Evolutionary conservation across 83 land plant genomes (phyloP).

Genomic region (Diphasiastrum complanatum): DNA sequence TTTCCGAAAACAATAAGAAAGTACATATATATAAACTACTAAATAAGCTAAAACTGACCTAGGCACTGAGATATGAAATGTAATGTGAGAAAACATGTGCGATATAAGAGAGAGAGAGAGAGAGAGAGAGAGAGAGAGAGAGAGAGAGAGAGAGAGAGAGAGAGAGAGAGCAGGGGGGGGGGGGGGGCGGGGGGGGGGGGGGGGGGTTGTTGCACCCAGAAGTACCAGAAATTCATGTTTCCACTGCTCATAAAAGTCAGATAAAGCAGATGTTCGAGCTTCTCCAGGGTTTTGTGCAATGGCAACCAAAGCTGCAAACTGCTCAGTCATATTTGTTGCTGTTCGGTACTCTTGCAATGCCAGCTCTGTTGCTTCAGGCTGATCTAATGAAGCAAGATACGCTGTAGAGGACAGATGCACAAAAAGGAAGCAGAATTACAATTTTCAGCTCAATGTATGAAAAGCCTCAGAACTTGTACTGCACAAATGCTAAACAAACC

Average conservation of each 20-base stretch:
- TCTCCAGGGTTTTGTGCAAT: constrained; percentile 71
- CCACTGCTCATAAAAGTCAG: constrained; percentile 90
- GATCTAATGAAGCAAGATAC: constrained; percentile 64
- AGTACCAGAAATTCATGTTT: constrained; percentile 68
- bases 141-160: too few species aligned
- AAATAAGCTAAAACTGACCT: too few species aligned
- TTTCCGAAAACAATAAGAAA: too few species aligned
- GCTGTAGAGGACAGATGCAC: constrained; percentile 29
- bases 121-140: too few species aligned
- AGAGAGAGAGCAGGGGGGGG: background rate
- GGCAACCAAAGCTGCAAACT: constrained; percentile 86
- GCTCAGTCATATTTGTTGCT: constrained; percentile 93
- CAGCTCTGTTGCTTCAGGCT: constrained; percentile 60
- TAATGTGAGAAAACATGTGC: background rate
- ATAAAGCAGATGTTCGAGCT: constrained; percentile 50
- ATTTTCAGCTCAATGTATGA: background rate
- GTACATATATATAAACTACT: too few species aligned
- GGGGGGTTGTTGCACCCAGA: background rate
- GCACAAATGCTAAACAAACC: background rate
- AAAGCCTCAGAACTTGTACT: background rate
- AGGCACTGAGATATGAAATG: background rate
- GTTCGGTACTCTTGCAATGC: constrained; percentile 57
- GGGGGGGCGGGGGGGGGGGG: background rate
- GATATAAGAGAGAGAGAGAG: too few species aligned
- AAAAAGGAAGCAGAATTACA: background rate